Evolutionary conservation across 352 stramenopile genomes (phyloP).

Genomic region (Saprolegnia parasitica): DNA sequence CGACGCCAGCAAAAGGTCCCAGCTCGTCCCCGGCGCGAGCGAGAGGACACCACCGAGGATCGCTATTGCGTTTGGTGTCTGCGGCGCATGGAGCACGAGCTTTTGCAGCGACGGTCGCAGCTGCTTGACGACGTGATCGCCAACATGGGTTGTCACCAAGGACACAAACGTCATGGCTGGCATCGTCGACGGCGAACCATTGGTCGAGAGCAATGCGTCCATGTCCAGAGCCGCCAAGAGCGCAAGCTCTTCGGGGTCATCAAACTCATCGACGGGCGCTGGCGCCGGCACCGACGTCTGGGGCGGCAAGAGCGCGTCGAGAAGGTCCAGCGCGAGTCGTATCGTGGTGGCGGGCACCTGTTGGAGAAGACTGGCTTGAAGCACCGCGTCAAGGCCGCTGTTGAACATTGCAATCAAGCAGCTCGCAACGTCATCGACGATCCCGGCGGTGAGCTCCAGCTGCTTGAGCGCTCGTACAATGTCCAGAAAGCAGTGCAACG

Average conservation of each 20-base stretch:
- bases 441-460: not conserved
- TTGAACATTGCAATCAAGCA: conserved; percentile 1
- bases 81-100: conserved; percentile 9
- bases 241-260: conserved; percentile 27
- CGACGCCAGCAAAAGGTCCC: conserved; percentile 24
- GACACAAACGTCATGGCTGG: not conserved
- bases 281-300: not conserved
- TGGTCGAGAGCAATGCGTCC: not conserved
- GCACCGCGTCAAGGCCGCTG: conserved; percentile 16
- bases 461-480: conserved; percentile 4
- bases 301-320: not conserved
- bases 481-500: conserved; percentile 20
- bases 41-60: conserved; percentile 8
- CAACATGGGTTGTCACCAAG: not conserved
- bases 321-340: not conserved
- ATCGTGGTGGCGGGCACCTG: not conserved
- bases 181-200: not conserved
- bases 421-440: not conserved
- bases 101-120: conserved; percentile 20
- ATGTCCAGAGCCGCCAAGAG: conserved; percentile 23
- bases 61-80: not conserved
- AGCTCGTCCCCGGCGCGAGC: not conserved
- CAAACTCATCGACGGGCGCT: conserved; percentile 16
- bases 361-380: conserved; percentile 10
- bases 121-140: conserved; percentile 4